A percentile compares a stretch with the other conserved stretches of the same genome.
phyloP scores from a whole-genome alignment of 352 stramenopile species.

The Phytophthora capsici region DNA sequence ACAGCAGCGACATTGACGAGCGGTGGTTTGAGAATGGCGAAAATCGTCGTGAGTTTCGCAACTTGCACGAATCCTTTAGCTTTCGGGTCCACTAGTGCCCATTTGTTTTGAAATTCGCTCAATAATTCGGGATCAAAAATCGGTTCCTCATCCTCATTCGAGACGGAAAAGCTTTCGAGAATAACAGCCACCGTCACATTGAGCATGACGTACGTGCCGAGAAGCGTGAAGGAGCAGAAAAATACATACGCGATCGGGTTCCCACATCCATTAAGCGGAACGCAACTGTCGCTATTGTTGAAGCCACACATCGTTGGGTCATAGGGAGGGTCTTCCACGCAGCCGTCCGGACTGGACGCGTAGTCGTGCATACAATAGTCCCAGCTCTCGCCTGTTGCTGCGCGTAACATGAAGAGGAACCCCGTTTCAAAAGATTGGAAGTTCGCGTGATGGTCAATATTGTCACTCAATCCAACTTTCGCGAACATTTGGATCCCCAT shows the following conservation, averaged over 20 bases:
- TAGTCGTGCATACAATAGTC: slow-evolving; percentile 92
- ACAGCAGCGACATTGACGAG: slow-evolving; percentile 58
- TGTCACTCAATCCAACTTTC: slow-evolving; percentile 72
- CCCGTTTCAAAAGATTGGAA: slow-evolving; percentile 91
- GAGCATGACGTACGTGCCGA: slow-evolving; percentile 93
- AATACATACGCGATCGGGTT: slow-evolving; percentile 70
- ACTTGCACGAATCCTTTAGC: slow-evolving; percentile 86
- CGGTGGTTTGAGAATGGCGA: slow-evolving; percentile 76
- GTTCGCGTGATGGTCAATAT: slow-evolving; percentile 90
- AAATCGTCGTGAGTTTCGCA: slow-evolving; percentile 65
- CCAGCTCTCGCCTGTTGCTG: slow-evolving; percentile 93
- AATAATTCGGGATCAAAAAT: slow-evolving; percentile 87
- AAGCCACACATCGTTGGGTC: slow-evolving; percentile 78
- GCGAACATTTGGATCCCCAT: slow-evolving; percentile 93
- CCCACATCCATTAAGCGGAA: slow-evolving; percentile 82
- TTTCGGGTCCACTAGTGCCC: slow-evolving; percentile 87
- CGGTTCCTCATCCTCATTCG: slow-evolving; percentile 86
- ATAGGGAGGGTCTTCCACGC: slow-evolving; percentile 67
- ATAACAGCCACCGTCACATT: slow-evolving; percentile 97
- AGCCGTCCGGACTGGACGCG: slow-evolving; percentile 39
- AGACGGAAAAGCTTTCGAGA: slow-evolving; percentile 89
- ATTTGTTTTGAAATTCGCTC: slow-evolving; percentile 87
- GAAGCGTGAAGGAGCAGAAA: slow-evolving; percentile 89
- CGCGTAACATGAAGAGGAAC: slow-evolving; percentile 90
- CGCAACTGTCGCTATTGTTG: slow-evolving; percentile 58